Base-by-base conservation (phyloP, 129 eudicot genomes). In the Escallonia rubra region DNA sequence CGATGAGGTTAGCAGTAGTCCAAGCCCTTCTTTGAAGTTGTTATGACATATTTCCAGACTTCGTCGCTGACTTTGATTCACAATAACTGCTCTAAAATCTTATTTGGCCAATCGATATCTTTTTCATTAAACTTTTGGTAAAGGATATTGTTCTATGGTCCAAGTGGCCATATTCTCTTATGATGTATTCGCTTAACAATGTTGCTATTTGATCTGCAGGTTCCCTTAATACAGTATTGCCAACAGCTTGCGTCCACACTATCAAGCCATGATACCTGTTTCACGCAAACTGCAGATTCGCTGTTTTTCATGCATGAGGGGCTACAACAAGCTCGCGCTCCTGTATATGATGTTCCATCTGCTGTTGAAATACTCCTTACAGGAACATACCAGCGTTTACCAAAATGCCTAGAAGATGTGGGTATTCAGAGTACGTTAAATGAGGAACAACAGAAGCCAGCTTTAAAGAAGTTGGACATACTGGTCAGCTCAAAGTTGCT, bases 241-340 rank as follows among this genome's bases (percentile, higher is more conserved):
- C 97, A 94, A 74, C 96, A 94, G 78, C 99, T 94, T 71, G 77
- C 79, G n/a, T 89, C 97, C 38, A 90, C 99, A 49, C 59, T 94
- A 53, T 90, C 99, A 59, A 94, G 91, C 74, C 99, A 94, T 78
- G 99, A 94, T 54, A 87, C 90, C 15, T 94, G 99, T 77, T 94
- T 94, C 76, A 94, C 93, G 57, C 99, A 94, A 79, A 86, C 96
- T 74, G 99, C 99, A 39, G 99, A 94, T 79, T 90, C 96, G 4
- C 80, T 94, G 86, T 94, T 84, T 85, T 94, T 90, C 82, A 94
- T 90, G 97, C 99, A 94, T 8, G 99, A 94, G 72, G 90, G 96
- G 60, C 80, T 94, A 66, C 99, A 94, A 72, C 97, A 90, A 82
- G 99, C 99, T 72, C 96, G 99, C 72, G 97, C 99, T 45, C 99